Percentiles rank a stretch among this genome's conserved stretches.
Conservation (phyloP, 1,284 basidiomycete species). For the Cryptococcus sp. region DNA sequence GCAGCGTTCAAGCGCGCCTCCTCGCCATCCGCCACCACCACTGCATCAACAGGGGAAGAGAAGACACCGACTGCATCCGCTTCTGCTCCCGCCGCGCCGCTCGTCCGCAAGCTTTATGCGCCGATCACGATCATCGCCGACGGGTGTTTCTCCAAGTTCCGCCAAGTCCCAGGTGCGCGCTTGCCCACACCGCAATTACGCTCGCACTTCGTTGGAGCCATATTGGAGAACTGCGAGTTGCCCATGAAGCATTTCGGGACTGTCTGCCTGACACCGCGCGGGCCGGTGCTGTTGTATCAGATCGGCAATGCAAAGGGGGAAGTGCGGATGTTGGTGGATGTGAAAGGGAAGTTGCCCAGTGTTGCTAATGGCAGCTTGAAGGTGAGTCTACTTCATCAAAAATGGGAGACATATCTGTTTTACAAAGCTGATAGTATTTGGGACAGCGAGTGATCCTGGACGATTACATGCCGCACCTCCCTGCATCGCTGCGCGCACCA, state of each 20-base stretch:
- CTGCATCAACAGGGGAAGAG: constrained; percentile 11
- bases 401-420: too few species aligned
- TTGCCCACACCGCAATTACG: constrained; percentile 60
- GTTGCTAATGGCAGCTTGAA: constrained; percentile 64
- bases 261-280: constrained; percentile 71
- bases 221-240: constrained; percentile 72
- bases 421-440: not conserved
- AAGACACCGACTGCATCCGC: not conserved
- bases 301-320: constrained; percentile 65
- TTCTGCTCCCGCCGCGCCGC: too few species aligned
- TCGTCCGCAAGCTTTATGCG: constrained; percentile 58
- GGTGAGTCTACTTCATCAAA: constrained; percentile 53
- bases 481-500: constrained; percentile 65
- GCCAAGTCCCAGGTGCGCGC: constrained; percentile 47
- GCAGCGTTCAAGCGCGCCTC: constrained; percentile 55
- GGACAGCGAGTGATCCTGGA: constrained; percentile 69
- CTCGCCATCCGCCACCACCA: constrained; percentile 8
- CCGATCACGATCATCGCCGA: constrained; percentile 87
- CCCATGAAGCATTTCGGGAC: constrained; percentile 86
- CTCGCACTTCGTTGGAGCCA: constrained; percentile 78
- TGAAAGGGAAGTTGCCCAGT: constrained; percentile 80
- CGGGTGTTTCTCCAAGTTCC: constrained; percentile 90
- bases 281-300: constrained; percentile 87
- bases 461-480: constrained; percentile 77
- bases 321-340: constrained; percentile 90